phyloP scores from a whole-genome alignment of 768 basidiomycete genomes.

The Goffeauzyma gilvescens region DNA sequence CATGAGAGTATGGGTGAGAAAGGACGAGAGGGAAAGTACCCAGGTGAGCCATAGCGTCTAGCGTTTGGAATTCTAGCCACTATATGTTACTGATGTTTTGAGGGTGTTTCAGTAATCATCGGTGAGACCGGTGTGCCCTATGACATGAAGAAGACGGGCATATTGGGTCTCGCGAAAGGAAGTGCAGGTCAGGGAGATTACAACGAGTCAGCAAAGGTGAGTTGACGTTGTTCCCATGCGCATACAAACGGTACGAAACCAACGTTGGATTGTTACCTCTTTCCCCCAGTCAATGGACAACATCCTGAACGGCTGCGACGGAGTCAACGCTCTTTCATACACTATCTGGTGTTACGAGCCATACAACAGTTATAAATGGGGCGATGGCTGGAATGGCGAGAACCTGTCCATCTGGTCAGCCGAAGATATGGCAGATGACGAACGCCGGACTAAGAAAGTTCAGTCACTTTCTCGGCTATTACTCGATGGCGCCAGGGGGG shows the following conservation, averaged over 20 bases:
- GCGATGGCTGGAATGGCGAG: slow-evolving; percentile 93
- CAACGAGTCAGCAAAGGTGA: background rate
- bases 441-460: slow-evolving; percentile 1
- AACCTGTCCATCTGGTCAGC: slow-evolving; percentile 73
- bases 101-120: slow-evolving; percentile 59
- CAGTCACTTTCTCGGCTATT: slow-evolving; percentile 39
- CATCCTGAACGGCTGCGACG: slow-evolving; percentile 34
- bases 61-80: slow-evolving; percentile 53
- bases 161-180: background rate
- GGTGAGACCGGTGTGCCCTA: slow-evolving; percentile 55
- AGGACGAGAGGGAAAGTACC: slow-evolving; percentile 12
- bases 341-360: slow-evolving; percentile 35
- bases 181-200: background rate
- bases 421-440: slow-evolving; percentile 42
- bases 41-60: slow-evolving; percentile 13
- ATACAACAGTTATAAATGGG: slow-evolving; percentile 69
- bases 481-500: slow-evolving; percentile 67
- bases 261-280: too few relatives aligned
- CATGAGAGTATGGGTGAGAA: slow-evolving; percentile 9
- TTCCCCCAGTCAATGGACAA: slow-evolving; percentile 50
- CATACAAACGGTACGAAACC: too few relatives aligned
- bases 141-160: slow-evolving; percentile 18
- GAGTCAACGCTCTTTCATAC: slow-evolving; percentile 33
- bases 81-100: slow-evolving; percentile 47
- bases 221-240: slow-evolving; percentile 1